These are phyloP conservation scores for Chaetomium cochliodes DNA, from an alignment of 495 filamentous ascomycete species.

Conservation along the genomic window DNA sequence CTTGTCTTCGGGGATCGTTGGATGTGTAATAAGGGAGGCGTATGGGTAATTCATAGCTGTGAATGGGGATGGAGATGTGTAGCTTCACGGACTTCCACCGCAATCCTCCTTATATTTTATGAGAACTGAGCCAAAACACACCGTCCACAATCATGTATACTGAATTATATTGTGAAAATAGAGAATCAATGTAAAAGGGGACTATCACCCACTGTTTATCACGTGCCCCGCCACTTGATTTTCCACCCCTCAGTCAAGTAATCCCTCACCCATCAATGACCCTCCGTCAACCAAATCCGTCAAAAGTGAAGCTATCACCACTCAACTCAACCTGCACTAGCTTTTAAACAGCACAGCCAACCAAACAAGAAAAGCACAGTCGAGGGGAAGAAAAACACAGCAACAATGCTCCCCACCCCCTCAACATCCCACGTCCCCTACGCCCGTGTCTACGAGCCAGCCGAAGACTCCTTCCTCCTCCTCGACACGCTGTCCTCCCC, in stretches of 20 bases:
- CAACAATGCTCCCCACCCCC: constrained; percentile 84
- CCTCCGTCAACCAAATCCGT: constrained; percentile 6
- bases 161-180: too few species aligned
- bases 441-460: constrained; percentile 83
- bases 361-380: constrained; percentile 3
- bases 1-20: too few species aligned
- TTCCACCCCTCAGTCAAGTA: background rate
- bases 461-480: constrained; percentile 93
- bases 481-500: constrained; percentile 83
- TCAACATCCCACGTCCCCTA: constrained; percentile 87
- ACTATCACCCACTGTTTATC: constrained; percentile 17
- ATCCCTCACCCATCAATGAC: background rate
- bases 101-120: too few species aligned
- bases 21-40: too few species aligned
- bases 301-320: constrained; percentile 36
- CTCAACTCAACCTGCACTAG: background rate
- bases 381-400: background rate
- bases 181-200: background rate
- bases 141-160: too few species aligned
- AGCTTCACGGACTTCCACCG: too few species aligned
- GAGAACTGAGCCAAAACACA: too few species aligned
- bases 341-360: background rate
- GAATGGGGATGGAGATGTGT: too few species aligned
- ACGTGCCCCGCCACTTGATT: constrained; percentile 25
- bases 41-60: too few species aligned